Evolutionary conservation across 1,284 basidiomycete genomes (phyloP), one percentile per base, ranked within the genome.

Genomic region (Cryptococcus maquisensis): DNA sequence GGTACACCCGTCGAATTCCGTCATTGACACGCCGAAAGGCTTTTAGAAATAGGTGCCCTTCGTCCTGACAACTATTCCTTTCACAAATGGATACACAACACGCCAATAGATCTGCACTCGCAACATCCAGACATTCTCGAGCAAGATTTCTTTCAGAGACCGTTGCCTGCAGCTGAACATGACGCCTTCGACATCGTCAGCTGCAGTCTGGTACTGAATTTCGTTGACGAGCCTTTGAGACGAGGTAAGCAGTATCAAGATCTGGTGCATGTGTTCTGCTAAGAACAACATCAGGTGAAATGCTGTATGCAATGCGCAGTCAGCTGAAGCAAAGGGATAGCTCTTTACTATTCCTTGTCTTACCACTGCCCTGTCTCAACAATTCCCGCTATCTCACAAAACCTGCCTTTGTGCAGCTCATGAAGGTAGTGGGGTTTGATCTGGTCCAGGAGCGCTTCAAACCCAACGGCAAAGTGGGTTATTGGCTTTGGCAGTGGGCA

Each of bases 21-120:
- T 10, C 8, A 21, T n/a, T n/a, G 46, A 24, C 7, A 36, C 4
- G 4, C 20, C 38, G 3, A 40, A 59, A 91, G 90, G 46, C 74
- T 93, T 55, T 80, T 94, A 1, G 90, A 94, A 75, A 87, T 93
- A 2, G 90, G 90, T 0, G 90, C 90, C 18, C 78, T 94, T 37
- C 85, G 83, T 57, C 87, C 86, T 2, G 85, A 90, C 66, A 94
- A 93, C 71, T 92, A 88, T 64, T 75, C 79, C 3, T 86, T 83
- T 57, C 70, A 78, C 7, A 75, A 79, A 1, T 93, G 89, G 88
- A 83, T 94, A 45, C 78, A 83, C 15, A 81, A 81, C 37, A 82
- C 80, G 0, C 84, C 89, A 0, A 89, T 93, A 56, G 90, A 93
- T 69, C 76, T 94, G 51, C 83, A 83, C 59, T 88, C 90, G 16